Percentiles rank a stretch among this genome's conserved stretches.
Evolutionary conservation across 2,329 filamentous ascomycete species (phyloP).

Genomic region (Penicillium sp.): DNA sequence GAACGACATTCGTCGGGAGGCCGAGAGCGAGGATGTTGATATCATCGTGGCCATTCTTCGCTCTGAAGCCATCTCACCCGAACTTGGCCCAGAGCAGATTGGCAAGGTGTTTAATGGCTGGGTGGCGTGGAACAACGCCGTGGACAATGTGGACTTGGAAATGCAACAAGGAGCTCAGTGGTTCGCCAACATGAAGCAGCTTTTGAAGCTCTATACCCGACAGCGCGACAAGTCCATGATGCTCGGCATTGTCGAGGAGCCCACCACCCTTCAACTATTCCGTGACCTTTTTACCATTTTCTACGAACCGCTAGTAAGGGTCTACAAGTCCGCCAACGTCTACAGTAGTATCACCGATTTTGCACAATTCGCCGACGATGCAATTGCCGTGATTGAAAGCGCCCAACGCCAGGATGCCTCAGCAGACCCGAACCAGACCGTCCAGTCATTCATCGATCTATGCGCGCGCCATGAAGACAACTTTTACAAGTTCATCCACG

Average conservation of each 20-base stretch:
- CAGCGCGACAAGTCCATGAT: slow-evolving; percentile 97
- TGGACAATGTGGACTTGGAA: slow-evolving; percentile 82
- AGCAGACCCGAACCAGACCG: slow-evolving; percentile 94
- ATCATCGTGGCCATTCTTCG: slow-evolving; percentile 79
- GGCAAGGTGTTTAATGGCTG: slow-evolving; percentile 88
- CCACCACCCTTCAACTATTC: slow-evolving; percentile 94
- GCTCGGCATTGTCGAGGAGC: slow-evolving; percentile 90
- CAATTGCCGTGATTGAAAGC: slow-evolving; percentile 71
- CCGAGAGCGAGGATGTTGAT: slow-evolving; percentile 69
- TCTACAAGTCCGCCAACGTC: slow-evolving; percentile 98
- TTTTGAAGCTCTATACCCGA: slow-evolving; percentile 84
- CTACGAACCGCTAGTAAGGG: slow-evolving; percentile 92
- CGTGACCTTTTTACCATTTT: slow-evolving; percentile 97
- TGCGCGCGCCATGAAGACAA: slow-evolving; percentile 93
- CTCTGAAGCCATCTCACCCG: slow-evolving; percentile 69
- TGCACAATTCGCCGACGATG: slow-evolving; percentile 85
- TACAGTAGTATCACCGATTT: slow-evolving; percentile 98
- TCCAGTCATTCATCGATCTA: slow-evolving; percentile 95
- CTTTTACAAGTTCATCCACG: slow-evolving; percentile 98
- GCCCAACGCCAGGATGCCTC: slow-evolving; percentile 73
- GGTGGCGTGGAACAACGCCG: slow-evolving; percentile 89
- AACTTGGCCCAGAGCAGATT: slow-evolving; percentile 69
- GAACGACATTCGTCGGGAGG: slow-evolving; percentile 66
- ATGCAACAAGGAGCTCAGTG: slow-evolving; percentile 84
- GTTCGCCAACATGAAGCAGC: slow-evolving; percentile 91